Percentiles rank a stretch among this genome's conserved stretches.
Evolutionary conservation across 306 rosid species (phyloP).

Genomic region (Astragalus membranaceus): DNA sequence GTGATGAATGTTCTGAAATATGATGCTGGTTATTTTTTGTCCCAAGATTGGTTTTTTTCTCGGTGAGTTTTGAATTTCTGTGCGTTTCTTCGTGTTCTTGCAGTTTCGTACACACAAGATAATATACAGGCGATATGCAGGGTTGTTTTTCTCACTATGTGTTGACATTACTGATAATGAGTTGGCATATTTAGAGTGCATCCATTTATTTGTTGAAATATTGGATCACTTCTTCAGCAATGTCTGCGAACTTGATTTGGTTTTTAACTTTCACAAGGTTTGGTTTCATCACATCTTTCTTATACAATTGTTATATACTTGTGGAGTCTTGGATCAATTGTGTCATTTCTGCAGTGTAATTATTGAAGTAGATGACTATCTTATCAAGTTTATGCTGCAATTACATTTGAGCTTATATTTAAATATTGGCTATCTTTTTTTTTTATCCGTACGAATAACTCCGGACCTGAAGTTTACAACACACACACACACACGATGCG

Average conservation of each 20-base stretch:
- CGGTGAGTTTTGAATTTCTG: background rate
- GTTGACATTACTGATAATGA: conserved; percentile 99
- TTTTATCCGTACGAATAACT: no score
- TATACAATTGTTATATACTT: background rate
- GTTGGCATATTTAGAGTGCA: conserved; percentile 91
- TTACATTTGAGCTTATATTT: background rate
- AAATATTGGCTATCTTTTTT: background rate
- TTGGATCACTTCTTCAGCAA: conserved; percentile 96
- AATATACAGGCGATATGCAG: conserved; percentile 94
- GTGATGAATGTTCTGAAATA: background rate
- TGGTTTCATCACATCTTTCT: background rate
- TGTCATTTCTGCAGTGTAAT: no score
- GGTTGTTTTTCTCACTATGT: conserved; percentile 92
- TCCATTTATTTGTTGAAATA: conserved; percentile 92
- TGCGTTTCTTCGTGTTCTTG: conserved; percentile 3
- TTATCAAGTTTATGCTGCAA: background rate
- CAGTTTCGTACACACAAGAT: conserved; percentile 97
- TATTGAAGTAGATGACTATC: no score
- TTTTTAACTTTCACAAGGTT: conserved; percentile 91
- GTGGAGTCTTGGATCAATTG: background rate
- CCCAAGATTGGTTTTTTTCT: background rate
- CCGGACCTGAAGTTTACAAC: no score
- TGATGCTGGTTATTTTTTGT: background rate
- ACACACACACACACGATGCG: no score
- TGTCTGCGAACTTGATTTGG: conserved; percentile 87